Conservation (phyloP, 2,329 filamentous ascomycete genomes). For the Cladosporium sp. region DNA sequence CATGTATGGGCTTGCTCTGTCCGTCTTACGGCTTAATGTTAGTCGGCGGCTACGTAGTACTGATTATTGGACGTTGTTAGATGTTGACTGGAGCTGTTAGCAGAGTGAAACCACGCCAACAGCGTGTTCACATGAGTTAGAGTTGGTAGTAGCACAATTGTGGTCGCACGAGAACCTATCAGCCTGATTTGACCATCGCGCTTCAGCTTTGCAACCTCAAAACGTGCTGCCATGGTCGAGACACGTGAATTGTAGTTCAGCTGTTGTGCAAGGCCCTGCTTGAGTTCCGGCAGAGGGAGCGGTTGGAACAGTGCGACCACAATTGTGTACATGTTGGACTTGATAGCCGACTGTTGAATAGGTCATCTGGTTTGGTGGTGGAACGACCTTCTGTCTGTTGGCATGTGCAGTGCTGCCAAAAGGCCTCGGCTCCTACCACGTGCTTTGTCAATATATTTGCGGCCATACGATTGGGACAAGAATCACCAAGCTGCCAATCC, state of each 20-base stretch:
- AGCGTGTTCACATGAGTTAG: background rate
- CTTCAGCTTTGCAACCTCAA: background rate
- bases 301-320: background rate
- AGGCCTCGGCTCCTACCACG: too few species aligned
- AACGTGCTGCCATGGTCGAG: constrained; percentile 1
- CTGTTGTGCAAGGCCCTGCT: background rate
- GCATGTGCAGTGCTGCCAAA: background rate
- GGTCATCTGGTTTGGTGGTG: background rate
- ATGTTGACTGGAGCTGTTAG: too few species aligned
- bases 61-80: too few species aligned
- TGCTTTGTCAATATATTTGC: too few species aligned
- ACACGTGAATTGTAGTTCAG: constrained; percentile 4
- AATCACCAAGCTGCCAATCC: too few species aligned
- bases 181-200: background rate
- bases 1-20: too few species aligned
- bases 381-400: background rate
- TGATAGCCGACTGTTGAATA: background rate
- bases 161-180: background rate
- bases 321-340: background rate
- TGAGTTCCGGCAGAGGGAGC: background rate
- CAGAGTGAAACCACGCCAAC: too few species aligned
- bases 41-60: too few species aligned
- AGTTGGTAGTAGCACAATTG: background rate
- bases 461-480: too few species aligned
- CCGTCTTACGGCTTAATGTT: too few species aligned